These are phyloP conservation scores for Gossypium longicalyx DNA, from an alignment of 345 rosid species.

Conservation along the genomic window DNA sequence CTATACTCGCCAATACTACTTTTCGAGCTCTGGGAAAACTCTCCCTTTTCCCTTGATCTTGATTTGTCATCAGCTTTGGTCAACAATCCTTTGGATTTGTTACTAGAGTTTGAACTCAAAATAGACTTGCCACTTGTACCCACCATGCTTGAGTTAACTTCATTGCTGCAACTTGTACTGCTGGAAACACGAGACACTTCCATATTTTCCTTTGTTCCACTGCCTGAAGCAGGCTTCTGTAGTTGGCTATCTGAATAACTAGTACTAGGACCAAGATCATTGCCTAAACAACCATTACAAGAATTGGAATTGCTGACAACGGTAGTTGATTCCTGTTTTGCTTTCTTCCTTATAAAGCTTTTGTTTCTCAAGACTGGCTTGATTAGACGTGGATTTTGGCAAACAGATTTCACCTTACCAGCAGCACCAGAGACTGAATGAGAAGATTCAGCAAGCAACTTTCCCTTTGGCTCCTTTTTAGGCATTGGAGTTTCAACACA, in stretches of 20 bases:
- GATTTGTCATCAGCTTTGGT: conserved; percentile 45
- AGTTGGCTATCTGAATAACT: conserved; percentile 26
- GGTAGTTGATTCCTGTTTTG: conserved; percentile 34
- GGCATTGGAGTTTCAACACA: conserved; percentile 17
- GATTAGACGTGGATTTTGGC: conserved; percentile 30
- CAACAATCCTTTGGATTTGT: conserved; percentile 27
- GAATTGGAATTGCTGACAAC: conserved; percentile 29
- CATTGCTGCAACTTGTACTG: conserved; percentile 30
- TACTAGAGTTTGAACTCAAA: conserved; percentile 26
- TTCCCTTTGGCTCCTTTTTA: conserved; percentile 28
- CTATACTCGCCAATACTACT: conserved; percentile 77
- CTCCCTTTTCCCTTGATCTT: conserved; percentile 55
- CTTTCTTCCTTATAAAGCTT: conserved; percentile 51
- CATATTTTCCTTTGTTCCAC: conserved; percentile 32
- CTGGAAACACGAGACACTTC: conserved; percentile 37
- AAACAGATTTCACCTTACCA: conserved; percentile 23
- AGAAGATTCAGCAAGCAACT: conserved; percentile 29
- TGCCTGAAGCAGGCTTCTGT: conserved; percentile 16
- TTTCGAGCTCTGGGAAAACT: conserved; percentile 75
- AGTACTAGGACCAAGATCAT: conserved; percentile 32
- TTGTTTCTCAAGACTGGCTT: conserved; percentile 54
- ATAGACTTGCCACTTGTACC: conserved; percentile 32
- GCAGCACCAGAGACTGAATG: conserved; percentile 22
- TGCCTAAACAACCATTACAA: conserved; percentile 21
- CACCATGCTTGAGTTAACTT: conserved; percentile 30